A percentile compares a stretch with the other conserved stretches of the same genome.
These are phyloP conservation scores for Schizophyllum commune DNA, from an alignment of 1,284 basidiomycete species.

Conservation along the genomic window DNA sequence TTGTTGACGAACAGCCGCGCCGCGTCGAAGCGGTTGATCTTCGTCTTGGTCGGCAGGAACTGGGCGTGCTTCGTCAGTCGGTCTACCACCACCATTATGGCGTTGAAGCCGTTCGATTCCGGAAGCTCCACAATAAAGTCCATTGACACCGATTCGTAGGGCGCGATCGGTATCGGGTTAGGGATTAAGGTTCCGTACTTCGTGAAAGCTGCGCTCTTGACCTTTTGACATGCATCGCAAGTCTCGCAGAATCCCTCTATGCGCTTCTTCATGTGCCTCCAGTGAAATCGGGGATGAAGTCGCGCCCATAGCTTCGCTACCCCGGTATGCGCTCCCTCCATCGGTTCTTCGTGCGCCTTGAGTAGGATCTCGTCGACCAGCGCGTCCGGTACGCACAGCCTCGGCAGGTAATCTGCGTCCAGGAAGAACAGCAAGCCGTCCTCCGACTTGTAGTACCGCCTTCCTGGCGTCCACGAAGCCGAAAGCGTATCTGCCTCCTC, in stretches of 20 bases:
- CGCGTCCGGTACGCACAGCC: conserved; percentile 1
- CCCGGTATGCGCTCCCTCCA: conserved; percentile 1
- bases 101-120: conserved; percentile 19
- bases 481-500: too few species aligned
- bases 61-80: conserved; percentile 30
- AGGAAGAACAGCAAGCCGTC: conserved; percentile 3
- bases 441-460: too few species aligned
- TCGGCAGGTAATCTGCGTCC: background rate
- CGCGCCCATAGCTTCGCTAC: background rate
- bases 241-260: conserved; percentile 17
- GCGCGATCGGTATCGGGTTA: conserved; percentile 33
- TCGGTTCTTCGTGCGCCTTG: too few species aligned
- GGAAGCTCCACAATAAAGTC: conserved; percentile 37
- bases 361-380: background rate
- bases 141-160: too few species aligned
- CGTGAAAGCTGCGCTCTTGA: conserved; percentile 20
- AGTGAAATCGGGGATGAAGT: conserved; percentile 16
- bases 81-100: conserved; percentile 23
- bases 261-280: conserved; percentile 25
- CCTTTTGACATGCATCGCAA: conserved; percentile 33
- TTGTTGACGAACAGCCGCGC: conserved; percentile 15
- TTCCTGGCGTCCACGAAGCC: background rate
- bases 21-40: conserved; percentile 3
- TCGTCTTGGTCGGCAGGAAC: conserved; percentile 24
- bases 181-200: conserved; percentile 27